Base-by-base conservation (phyloP, 208 protist genomes). In the Tritrichomonas foetus region DNA sequence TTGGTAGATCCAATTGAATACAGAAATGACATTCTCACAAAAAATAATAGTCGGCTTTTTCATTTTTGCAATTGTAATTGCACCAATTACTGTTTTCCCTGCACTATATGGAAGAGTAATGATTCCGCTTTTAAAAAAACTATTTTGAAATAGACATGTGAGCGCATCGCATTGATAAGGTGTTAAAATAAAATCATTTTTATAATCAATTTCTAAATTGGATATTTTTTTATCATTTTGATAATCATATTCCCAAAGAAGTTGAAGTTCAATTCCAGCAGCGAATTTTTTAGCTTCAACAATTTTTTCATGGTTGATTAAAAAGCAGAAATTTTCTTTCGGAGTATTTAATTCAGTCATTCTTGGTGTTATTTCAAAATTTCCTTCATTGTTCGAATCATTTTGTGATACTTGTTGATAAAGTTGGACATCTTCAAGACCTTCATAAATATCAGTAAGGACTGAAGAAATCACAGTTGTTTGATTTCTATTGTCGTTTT, bases 101-200 rank as follows among this genome's bases (percentile, higher is more conserved):
- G 98, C 98, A 44, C 99, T 99, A 96, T 99, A 99, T 2, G 99
- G 99, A 9, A 99, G 96, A 49, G 99, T 97, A 80, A 99, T 98
- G 74, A 99, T 98, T 27, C 99, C 99, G 14, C 96, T 97, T 61
- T 95, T 94, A 74, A 94, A 95, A 36, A 94, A 92, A 41, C 96
- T 96, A 80, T 96, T 94, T 44, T 94, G 94, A 93, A 98, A 98
- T 96, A 98, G 98, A 93, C 97, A 97, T 13, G 36, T 72, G 0
- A 98, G 95, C 30, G 94, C 93, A 74, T 97, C 97, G 84, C 97
- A 95, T 95, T 98, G 97, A 66, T 96, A 96, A 44, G 47, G 25
- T 14, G 95, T 57, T 1, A 96, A 93, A 13, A 93, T 94, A 16
- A 96, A 96, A 16, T 78, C 95, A 0, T 95, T 96, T 92, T 97